Percentiles rank a stretch among this genome's conserved stretches.
phyloP scores from a whole-genome alignment of 108 stramenopile species.

The Ochromonas danica region DNA sequence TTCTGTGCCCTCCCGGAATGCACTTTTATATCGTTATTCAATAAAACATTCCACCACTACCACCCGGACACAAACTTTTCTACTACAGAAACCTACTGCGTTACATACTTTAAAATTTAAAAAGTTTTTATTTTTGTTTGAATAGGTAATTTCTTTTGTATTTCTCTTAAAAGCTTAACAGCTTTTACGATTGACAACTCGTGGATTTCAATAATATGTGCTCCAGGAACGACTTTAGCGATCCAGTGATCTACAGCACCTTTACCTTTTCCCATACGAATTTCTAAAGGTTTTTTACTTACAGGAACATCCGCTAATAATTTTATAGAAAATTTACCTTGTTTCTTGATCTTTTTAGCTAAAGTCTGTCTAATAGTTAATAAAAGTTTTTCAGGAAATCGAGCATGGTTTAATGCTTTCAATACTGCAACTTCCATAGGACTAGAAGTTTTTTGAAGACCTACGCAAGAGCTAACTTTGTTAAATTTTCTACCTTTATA shows the following conservation, averaged over 20 bases:
- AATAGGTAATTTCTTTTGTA: conserved; percentile 17
- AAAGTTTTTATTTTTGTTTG: conserved; percentile 18
- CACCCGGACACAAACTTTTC: conserved; percentile 14
- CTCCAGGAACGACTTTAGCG: background rate
- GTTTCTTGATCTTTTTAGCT: conserved; percentile 23
- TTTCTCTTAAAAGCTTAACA: conserved; percentile 17
- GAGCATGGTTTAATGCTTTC: conserved; percentile 15
- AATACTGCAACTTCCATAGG: conserved; percentile 15
- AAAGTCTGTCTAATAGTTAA: conserved; percentile 17
- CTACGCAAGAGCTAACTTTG: conserved; percentile 15
- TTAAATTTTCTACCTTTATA: conserved; percentile 18
- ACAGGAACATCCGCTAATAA: conserved; percentile 13
- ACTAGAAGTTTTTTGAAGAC: conserved; percentile 17
- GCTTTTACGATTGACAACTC: conserved; percentile 15
- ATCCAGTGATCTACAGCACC: conserved; percentile 25
- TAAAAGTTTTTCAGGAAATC: conserved; percentile 17
- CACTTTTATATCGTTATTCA: conserved; percentile 17
- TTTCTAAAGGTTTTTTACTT: conserved; percentile 32
- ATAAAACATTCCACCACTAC: conserved; percentile 16
- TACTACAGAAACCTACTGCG: conserved; percentile 15
- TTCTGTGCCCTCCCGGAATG: conserved; percentile 15
- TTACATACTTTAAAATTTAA: conserved; percentile 18
- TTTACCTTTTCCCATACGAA: conserved; percentile 33
- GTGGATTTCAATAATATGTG: conserved; percentile 19
- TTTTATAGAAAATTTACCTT: conserved; percentile 23